Evolutionary conservation across 2,329 filamentous ascomycete species (phyloP).

Genomic region (Incumbomyces delicatus): DNA sequence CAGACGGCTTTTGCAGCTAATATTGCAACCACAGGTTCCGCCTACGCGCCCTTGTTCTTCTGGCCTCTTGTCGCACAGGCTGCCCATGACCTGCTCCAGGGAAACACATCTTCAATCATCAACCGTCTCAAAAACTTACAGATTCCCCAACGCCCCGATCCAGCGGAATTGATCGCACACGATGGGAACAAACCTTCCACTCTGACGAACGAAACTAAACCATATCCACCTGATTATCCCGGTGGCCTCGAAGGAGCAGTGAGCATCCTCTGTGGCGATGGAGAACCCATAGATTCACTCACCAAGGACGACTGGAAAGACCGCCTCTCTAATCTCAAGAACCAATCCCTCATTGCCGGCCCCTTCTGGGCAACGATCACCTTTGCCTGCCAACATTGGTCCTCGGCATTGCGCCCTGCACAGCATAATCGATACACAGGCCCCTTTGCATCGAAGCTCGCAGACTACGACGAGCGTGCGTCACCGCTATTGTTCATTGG

Average conservation of each 20-base stretch:
- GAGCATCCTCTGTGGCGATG: constrained; percentile 21
- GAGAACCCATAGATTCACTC: constrained; percentile 15
- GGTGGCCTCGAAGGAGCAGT: constrained; percentile 13
- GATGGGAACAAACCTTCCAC: not conserved
- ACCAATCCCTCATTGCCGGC: constrained; percentile 18
- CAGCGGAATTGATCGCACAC: constrained; percentile 21
- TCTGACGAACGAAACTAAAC: constrained; percentile 2
- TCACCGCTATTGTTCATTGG: constrained; percentile 50
- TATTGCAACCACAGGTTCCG: not conserved
- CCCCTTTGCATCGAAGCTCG: constrained; percentile 18
- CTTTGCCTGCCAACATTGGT: constrained; percentile 30
- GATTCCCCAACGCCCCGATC: constrained; percentile 27
- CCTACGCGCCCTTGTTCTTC: constrained; percentile 13
- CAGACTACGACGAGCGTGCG: constrained; percentile 22
- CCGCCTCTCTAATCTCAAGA: constrained; percentile 13
- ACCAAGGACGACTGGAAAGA: constrained; percentile 14
- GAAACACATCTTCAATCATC: constrained; percentile 21
- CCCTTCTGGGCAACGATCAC: constrained; percentile 29
- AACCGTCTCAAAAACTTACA: constrained; percentile 35
- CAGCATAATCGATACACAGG: constrained; percentile 29
- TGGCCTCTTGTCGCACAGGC: constrained; percentile 32
- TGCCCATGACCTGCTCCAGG: constrained; percentile 27
- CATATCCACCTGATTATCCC: constrained; percentile 10
- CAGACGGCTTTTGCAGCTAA: no score
- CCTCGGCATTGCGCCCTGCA: constrained; percentile 17